These are phyloP conservation scores for Kodamaea hsintzibuensis DNA, from an alignment of 805 yeast species.

Conservation along the genomic window DNA sequence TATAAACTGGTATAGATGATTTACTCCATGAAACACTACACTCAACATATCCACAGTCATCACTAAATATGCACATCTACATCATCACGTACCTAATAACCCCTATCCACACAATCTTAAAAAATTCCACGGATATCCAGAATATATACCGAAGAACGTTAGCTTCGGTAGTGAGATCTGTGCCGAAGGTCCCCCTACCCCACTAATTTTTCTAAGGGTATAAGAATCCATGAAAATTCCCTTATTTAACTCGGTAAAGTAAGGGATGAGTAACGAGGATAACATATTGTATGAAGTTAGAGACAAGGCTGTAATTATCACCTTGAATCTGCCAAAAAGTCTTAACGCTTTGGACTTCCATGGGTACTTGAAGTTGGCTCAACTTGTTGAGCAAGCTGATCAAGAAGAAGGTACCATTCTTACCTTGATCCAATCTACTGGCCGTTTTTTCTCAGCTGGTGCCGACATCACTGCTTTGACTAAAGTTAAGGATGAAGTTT, in stretches of 20 bases:
- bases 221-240: background rate
- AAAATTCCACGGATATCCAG: background rate
- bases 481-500: conserved; percentile 31
- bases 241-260: background rate
- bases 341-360: conserved; percentile 67
- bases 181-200: background rate
- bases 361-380: conserved; percentile 63
- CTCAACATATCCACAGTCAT: background rate
- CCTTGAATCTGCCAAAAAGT: conserved; percentile 59
- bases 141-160: background rate
- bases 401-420: conserved; percentile 57
- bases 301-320: conserved; percentile 59
- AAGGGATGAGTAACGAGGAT: conserved; percentile 16
- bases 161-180: background rate
- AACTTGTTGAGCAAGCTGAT: conserved; percentile 61
- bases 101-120: background rate
- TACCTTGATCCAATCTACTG: conserved; percentile 70
- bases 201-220: background rate
- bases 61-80: too few relatives aligned
- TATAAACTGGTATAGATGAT: too few relatives aligned
- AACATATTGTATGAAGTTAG: conserved; percentile 42
- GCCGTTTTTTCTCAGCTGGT: conserved; percentile 81
- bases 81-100: background rate
- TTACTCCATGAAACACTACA: too few relatives aligned
- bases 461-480: conserved; percentile 60